Base-by-base conservation (phyloP, 2,329 filamentous ascomycete species). In the Sarocladiaceae sp. region DNA sequence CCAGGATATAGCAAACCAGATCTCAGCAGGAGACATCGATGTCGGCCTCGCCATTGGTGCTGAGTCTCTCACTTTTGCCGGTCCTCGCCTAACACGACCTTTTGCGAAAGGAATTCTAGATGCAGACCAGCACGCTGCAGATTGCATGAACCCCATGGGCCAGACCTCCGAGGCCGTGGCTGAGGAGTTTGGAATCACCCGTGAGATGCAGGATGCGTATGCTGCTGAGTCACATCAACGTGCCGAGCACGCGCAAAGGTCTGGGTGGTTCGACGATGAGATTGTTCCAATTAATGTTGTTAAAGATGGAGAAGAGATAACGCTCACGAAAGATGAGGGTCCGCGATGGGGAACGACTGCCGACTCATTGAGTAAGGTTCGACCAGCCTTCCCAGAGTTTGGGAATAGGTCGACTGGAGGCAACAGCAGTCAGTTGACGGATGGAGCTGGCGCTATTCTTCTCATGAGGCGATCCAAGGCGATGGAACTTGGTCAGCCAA, bases 161-260 rank as follows among this genome's bases (percentile, higher is more conserved):
- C 84, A 88, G 71, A 90, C 86, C 1, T 86, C 82, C 2, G 86
- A 90, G 70, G 89, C 89, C 60, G 84, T 90, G 17, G 86, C 81
- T 52, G 80, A 79, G 20, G 86, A 89, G 67, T 90, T 90, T 69
- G 77, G 83, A 62, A 86, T 90, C 66, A 68, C 78, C 1, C 76
- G 86, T 54, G 82, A 87, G 64, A 67, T 66, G 63, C 86, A 89
- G 65, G 86, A 90, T 65, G 71, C 74, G 50, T 90, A 79, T 65
- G 84, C 86, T 0, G 80, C 80, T 0, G 84, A 87, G 66, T 83
- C 78, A 3, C 89, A 83, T 70, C 74, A 79, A 44, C 75, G 84
- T 37, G 86, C 86, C 5, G 86, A 90, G 68, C 74, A 69, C 12
- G 86, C 86, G 4, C 87, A 90, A 68, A 89, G 88, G 72, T 77